Evolutionary conservation across 1,284 basidiomycete species (phyloP).

Genomic region (Coniophora puteana): DNA sequence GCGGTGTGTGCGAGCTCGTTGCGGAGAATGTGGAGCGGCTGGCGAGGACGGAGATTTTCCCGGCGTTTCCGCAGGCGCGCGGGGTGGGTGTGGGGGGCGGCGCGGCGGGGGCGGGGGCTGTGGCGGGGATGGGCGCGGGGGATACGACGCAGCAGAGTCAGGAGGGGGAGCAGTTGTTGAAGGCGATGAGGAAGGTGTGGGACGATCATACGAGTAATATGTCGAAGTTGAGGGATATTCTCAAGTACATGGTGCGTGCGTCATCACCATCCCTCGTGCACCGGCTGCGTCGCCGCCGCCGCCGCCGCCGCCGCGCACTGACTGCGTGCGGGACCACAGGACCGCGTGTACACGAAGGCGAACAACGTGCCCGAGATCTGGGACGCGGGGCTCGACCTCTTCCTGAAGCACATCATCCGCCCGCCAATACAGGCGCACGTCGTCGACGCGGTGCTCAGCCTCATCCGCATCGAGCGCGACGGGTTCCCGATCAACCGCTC

Average conservation of each 20-base stretch:
- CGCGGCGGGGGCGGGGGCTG: too few relatives aligned
- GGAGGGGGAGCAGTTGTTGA: conserved; percentile 84
- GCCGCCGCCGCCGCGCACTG: too few relatives aligned
- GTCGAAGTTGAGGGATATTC: conserved; percentile 85
- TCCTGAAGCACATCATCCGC: conserved; percentile 81
- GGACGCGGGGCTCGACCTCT: conserved; percentile 83
- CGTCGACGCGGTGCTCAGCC: conserved; percentile 77
- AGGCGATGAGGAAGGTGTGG: conserved; percentile 85
- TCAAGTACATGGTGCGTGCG: conserved; percentile 89
- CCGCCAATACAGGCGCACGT: conserved; percentile 84
- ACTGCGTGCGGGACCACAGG: conserved; percentile 45
- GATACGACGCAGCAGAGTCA: conserved; percentile 63
- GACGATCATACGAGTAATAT: conserved; percentile 92
- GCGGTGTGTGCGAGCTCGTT: conserved; percentile 80
- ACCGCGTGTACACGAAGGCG: conserved; percentile 78
- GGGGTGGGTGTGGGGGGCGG: too few relatives aligned
- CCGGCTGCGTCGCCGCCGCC: conserved; percentile 3
- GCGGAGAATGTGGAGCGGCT: conserved; percentile 81
- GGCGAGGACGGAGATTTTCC: conserved; percentile 75
- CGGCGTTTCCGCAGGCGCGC: conserved; percentile 86
- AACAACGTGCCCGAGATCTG: conserved; percentile 76
- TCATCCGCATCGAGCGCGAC: conserved; percentile 90
- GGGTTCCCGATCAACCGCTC: conserved; percentile 91
- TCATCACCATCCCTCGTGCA: conserved; percentile 3
- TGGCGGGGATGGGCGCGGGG: too few relatives aligned